Evolutionary conservation across 2,329 filamentous ascomycete genomes (phyloP).

Genomic region (Botrytis fragariae): DNA sequence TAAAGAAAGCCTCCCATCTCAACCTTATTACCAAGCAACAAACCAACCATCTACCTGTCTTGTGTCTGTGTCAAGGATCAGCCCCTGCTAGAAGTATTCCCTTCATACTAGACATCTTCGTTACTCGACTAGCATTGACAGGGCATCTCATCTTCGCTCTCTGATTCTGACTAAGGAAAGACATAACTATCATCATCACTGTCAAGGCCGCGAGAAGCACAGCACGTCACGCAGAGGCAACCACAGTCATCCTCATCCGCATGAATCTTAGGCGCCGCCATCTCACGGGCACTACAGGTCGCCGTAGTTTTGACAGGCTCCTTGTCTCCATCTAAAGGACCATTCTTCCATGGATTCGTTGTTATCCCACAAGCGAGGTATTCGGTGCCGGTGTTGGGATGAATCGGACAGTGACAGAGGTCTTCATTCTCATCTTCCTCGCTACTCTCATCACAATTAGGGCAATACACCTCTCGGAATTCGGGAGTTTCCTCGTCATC

Average conservation of each 20-base stretch:
- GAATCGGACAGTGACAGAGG: neutral
- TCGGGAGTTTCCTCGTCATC: neutral
- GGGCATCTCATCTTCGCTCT: neutral
- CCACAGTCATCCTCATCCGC: neutral
- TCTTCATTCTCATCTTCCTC: neutral
- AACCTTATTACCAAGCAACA: neutral
- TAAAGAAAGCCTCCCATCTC: neutral
- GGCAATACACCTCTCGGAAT: neutral
- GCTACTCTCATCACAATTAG: neutral
- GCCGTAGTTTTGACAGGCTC: rapidly evolving
- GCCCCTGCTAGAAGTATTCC: rapidly evolving
- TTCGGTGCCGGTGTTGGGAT: neutral
- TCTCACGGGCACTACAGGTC: neutral
- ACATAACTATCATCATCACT: neutral
- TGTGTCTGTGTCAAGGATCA: neutral
- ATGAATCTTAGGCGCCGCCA: rapidly evolving
- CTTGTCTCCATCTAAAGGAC: neutral
- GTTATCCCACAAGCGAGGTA: neutral
- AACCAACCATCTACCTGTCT: neutral
- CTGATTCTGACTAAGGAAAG: neutral
- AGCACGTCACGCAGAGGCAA: neutral
- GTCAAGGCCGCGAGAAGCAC: neutral
- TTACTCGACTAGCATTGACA: neutral
- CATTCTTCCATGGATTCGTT: neutral
- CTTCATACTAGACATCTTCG: neutral